Percentiles rank a stretch among this genome's conserved stretches.
These are phyloP conservation scores for Salix caprea DNA, from an alignment of 345 rosid species.

Conservation along the genomic window DNA sequence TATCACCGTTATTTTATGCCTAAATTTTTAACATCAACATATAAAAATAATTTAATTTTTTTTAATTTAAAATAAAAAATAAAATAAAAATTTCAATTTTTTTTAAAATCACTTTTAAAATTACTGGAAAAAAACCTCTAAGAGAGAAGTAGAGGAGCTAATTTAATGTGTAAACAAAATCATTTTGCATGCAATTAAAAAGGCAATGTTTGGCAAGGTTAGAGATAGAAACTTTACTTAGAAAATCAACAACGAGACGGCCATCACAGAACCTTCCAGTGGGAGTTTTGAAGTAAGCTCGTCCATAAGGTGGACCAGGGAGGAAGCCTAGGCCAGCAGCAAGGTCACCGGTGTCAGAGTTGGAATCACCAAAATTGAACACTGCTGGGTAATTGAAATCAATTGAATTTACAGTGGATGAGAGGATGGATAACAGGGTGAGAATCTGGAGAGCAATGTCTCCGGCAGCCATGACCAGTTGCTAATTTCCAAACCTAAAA, in stretches of 20 bases:
- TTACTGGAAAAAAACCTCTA: too few relatives aligned
- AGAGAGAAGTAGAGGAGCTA: not conserved
- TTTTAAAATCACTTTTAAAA: too few relatives aligned
- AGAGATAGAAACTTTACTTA: conserved; percentile 32
- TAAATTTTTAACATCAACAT: too few relatives aligned
- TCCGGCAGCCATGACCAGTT: conserved; percentile 16
- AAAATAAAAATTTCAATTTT: too few relatives aligned
- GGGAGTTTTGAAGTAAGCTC: conserved; percentile 41
- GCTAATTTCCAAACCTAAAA: not conserved
- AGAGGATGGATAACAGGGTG: not conserved
- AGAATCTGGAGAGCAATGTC: not conserved
- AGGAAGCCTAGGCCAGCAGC: conserved; percentile 46
- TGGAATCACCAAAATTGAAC: conserved; percentile 69
- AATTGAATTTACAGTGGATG: conserved; percentile 18
- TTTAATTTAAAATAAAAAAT: too few relatives aligned
- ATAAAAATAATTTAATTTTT: too few relatives aligned
- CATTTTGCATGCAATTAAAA: not conserved
- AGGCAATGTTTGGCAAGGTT: not conserved
- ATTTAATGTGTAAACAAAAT: not conserved
- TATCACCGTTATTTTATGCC: too few relatives aligned
- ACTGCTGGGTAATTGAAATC: conserved; percentile 43
- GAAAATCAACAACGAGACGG: conserved; percentile 54
- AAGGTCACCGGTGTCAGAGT: conserved; percentile 60
- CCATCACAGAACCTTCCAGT: conserved; percentile 65
- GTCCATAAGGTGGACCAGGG: conserved; percentile 45